Evolutionary conservation across 345 rosid genomes (phyloP).

Genomic region (Salix arbutifolia): DNA sequence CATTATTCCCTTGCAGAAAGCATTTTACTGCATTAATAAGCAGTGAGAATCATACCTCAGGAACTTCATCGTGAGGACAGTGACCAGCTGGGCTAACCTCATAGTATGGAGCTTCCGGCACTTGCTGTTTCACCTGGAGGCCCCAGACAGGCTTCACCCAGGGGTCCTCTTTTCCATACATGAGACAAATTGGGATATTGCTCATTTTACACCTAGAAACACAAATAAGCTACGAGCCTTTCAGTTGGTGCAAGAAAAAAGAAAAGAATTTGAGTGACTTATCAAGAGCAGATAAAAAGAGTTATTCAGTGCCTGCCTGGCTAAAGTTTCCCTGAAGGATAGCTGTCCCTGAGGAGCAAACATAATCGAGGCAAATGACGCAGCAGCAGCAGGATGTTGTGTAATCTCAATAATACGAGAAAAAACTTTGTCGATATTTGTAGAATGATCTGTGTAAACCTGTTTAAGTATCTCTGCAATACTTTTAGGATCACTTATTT

Average conservation of each 20-base stretch:
- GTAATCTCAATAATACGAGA: conserved; percentile 68
- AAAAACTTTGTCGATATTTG: conserved; percentile 74
- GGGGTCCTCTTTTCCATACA: conserved; percentile 95
- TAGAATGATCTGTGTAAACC: conserved; percentile 85
- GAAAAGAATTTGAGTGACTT: background rate
- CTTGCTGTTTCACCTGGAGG: conserved; percentile 60
- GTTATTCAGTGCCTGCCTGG: conserved; percentile 32
- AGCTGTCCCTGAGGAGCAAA: conserved; percentile 76
- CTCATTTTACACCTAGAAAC: conserved; percentile 53
- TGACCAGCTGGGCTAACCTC: conserved; percentile 99
- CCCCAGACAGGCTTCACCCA: conserved; percentile 98
- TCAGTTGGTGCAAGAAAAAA: conserved; percentile 1
- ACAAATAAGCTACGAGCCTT: conserved; percentile 8
- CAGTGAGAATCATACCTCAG: conserved; percentile 57
- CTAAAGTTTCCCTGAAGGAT: conserved; percentile 67
- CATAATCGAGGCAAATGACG: conserved; percentile 90
- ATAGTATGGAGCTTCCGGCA: conserved; percentile 77
- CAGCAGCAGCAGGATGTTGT: conserved; percentile 92
- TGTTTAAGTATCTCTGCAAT: conserved; percentile 80
- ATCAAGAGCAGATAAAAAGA: background rate
- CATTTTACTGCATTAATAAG: background rate
- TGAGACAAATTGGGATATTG: conserved; percentile 62
- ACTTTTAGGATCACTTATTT: conserved; percentile 80
- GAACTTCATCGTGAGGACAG: conserved; percentile 99
- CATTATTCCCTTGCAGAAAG: background rate